Conservation (phyloP, 2,329 filamentous ascomycete species). For the Aspergillus fructus region DNA sequence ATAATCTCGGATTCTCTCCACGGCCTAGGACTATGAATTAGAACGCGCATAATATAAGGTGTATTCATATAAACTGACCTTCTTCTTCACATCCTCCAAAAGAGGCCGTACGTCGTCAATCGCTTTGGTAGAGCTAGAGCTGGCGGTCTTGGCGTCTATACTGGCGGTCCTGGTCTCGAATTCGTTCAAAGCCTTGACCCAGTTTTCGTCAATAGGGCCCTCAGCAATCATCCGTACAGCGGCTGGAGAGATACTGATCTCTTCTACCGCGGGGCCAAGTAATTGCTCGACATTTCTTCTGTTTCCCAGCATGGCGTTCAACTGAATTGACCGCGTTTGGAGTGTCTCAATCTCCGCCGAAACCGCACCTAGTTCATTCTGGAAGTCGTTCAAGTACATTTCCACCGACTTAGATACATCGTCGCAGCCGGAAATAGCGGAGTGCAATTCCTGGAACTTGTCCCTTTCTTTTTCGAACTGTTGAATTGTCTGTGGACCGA, state of each 20-base stretch:
- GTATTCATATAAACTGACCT: conserved; percentile 50
- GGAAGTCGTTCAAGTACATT: conserved; percentile 86
- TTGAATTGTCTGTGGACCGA: conserved; percentile 62
- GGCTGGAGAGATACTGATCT: conserved; percentile 81
- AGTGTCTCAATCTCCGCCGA: conserved; percentile 94
- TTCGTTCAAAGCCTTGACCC: conserved; percentile 79
- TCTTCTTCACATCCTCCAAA: conserved; percentile 77
- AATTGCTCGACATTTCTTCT: conserved; percentile 85
- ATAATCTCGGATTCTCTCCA: conserved; percentile 91
- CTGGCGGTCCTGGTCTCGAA: conserved; percentile 74
- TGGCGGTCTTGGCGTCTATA: conserved; percentile 66
- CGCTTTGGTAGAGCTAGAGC: conserved; percentile 67
- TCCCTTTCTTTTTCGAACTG: conserved; percentile 79
- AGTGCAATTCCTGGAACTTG: conserved; percentile 87
- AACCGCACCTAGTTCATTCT: conserved; percentile 86
- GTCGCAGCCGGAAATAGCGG: conserved; percentile 85
- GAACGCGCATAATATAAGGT: conserved; percentile 10
- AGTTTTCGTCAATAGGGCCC: conserved; percentile 84
- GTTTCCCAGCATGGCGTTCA: conserved; percentile 85
- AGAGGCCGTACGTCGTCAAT: conserved; percentile 81
- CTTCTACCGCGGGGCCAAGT: conserved; percentile 84
- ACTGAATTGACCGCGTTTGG: conserved; percentile 77
- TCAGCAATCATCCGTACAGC: conserved; percentile 84
- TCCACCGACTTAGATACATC: conserved; percentile 92
- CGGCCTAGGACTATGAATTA: conserved; percentile 54